These are phyloP conservation scores for Saitoella complicata DNA, from an alignment of 805 yeast species.

Conservation along the genomic window DNA sequence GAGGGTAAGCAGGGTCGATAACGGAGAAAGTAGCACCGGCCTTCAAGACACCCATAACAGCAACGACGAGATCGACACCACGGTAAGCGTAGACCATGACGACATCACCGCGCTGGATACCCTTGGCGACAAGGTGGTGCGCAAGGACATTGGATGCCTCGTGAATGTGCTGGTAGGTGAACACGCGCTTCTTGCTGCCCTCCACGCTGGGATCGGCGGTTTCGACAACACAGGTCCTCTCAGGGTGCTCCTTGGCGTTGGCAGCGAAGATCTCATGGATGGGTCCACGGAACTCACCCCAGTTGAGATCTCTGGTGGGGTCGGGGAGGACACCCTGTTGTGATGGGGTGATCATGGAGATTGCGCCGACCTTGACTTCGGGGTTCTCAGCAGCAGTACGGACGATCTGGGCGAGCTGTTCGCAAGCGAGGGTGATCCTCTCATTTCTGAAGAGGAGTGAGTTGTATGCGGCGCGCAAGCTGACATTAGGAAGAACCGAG, in stretches of 20 bases:
- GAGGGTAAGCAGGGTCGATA: slow-evolving; percentile 97
- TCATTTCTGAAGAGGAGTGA: slow-evolving; percentile 53
- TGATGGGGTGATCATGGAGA: slow-evolving; percentile 50
- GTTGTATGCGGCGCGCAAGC: slow-evolving; percentile 43
- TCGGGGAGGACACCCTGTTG: slow-evolving; percentile 59
- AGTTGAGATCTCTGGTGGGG: slow-evolving; percentile 73
- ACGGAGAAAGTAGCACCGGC: slow-evolving; percentile 99
- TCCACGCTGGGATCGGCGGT: slow-evolving; percentile 52
- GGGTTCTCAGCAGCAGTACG: slow-evolving; percentile 17
- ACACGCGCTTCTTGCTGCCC: slow-evolving; percentile 41
- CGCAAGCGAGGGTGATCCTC: slow-evolving; percentile 52
- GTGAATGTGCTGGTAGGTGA: slow-evolving; percentile 75
- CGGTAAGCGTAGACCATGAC: slow-evolving; percentile 97
- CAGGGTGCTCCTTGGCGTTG: slow-evolving; percentile 74
- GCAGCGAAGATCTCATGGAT: slow-evolving; percentile 88
- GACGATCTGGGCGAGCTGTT: slow-evolving; percentile 49
- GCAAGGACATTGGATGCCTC: slow-evolving; percentile 89
- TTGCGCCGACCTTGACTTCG: slow-evolving; percentile 35
- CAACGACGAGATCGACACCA: slow-evolving; percentile 91
- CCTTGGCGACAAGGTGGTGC: slow-evolving; percentile 64
- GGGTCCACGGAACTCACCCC: slow-evolving; percentile 85
- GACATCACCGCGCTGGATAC: slow-evolving; percentile 79
- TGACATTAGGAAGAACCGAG: slow-evolving; percentile 16
- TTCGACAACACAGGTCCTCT: slow-evolving; percentile 81
- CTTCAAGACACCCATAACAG: slow-evolving; percentile 93